Base-by-base conservation (phyloP, 805 yeast species). In the Yarrowia sp. region DNA sequence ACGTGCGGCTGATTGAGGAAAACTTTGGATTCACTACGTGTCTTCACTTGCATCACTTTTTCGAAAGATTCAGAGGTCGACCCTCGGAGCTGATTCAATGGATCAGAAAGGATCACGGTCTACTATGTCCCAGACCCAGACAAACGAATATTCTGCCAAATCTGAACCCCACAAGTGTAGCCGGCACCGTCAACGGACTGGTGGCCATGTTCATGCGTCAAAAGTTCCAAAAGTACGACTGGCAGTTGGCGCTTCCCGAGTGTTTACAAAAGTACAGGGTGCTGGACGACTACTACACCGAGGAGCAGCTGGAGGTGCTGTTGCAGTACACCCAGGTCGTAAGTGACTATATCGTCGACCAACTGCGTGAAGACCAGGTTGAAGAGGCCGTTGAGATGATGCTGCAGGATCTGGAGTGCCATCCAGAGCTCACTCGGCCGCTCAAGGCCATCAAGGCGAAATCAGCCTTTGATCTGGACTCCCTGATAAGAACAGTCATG, bases 381-480 rank as follows among this genome's bases (percentile, higher is more conserved):
- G 49, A 41, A 12, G 64, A n/a, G 10, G 49, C 49, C 1, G 64
- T 56, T 9, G 64, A 56, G 26, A 56, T 56, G 64, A 15, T 56
- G 19, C 26, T 56, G 10, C 11, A 32, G 10, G 64, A 56, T 11
- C 49, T 42, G 16, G 3, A 9, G 12, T 26, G 32, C n/a, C 64
- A 42, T 12, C 64, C 64, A 2, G 41, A 42, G 2, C 19, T 56
- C 7, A 56, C 64, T 5, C 42, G 11, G 15, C 10, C 49, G 1
- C 64, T 56, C n/a, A 43, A 41, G n/a, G 40, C 26, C 41, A 56
- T 56, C 49, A 56, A 56, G 35, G 5, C n/a, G 4, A 16, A 4
- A 1, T 15, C n/a, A 5, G 38, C 3, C 9, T 56, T 10, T 49
- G 3, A 49, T 26, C 7, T n/a, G 2, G 26, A 38, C 7, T 41